A percentile compares a stretch with the other conserved stretches of the same genome.
Conservation (phyloP, 768 basidiomycete genomes). For the Daedaleopsis nitida region DNA sequence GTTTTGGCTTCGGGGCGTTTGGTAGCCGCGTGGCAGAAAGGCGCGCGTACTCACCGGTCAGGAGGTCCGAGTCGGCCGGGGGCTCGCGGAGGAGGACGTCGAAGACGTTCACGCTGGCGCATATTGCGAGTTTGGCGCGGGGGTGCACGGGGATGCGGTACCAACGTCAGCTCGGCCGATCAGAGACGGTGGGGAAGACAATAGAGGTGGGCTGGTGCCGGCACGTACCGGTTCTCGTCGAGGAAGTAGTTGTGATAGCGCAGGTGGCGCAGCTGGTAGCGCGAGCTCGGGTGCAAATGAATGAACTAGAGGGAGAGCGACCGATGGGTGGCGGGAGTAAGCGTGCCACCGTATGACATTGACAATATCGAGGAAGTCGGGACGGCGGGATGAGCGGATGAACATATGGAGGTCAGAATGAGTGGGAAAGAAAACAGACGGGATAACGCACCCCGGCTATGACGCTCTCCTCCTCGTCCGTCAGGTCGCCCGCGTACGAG, state of each 20-base stretch:
- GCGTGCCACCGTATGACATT: background rate
- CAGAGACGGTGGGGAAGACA: too few species aligned
- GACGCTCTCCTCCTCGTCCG: slow-evolving; percentile 19
- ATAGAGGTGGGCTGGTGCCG: too few species aligned
- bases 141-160: background rate
- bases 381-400: background rate
- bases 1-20: slow-evolving; percentile 1
- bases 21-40: slow-evolving; percentile 13
- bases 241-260: slow-evolving; percentile 23
- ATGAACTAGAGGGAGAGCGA: slow-evolving; percentile 16
- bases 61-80: slow-evolving; percentile 10
- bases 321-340: background rate
- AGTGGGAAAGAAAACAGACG: too few species aligned
- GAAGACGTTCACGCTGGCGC: slow-evolving; percentile 15
- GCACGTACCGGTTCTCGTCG: slow-evolving; percentile 22
- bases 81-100: slow-evolving; percentile 12
- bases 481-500: slow-evolving; percentile 5
- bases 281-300: slow-evolving; percentile 7
- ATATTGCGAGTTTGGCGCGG: background rate
- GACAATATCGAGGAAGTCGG: background rate
- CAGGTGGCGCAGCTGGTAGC: slow-evolving; percentile 18
- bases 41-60: slow-evolving; percentile 10
- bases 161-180: too few species aligned
- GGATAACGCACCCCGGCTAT: slow-evolving; percentile 19
- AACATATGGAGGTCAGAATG: background rate